phyloP scores from a whole-genome alignment of 495 filamentous ascomycete genomes.

The Tuber aestivum region DNA sequence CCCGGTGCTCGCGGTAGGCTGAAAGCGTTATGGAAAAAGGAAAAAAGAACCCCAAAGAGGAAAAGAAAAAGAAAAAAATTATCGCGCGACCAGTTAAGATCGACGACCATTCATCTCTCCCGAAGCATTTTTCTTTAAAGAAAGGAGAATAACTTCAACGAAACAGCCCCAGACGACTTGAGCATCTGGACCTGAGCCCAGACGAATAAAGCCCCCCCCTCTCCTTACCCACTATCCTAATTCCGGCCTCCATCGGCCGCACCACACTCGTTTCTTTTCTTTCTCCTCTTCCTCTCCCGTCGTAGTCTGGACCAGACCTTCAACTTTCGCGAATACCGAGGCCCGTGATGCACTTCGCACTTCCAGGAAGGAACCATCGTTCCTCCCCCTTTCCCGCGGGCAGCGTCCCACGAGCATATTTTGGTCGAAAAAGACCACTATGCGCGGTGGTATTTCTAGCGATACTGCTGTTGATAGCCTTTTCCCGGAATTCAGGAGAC shows the following conservation, averaged over 20 bases:
- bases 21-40: neutral
- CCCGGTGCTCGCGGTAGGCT: neutral
- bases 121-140: neutral
- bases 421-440: slow-evolving; percentile 61
- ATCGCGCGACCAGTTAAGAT: neutral
- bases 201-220: neutral
- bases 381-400: slow-evolving; percentile 57
- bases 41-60: neutral
- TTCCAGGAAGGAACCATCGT: slow-evolving; percentile 76
- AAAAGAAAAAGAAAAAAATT: neutral
- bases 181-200: neutral
- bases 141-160: neutral
- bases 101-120: neutral
- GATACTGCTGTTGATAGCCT: slow-evolving; percentile 60
- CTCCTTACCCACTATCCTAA: neutral
- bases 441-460: slow-evolving; percentile 57
- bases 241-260: slow-evolving; percentile 6
- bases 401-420: slow-evolving; percentile 51
- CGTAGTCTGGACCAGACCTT: neutral
- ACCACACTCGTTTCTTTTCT: slow-evolving; percentile 9
- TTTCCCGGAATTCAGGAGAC: slow-evolving; percentile 47
- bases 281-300: neutral
- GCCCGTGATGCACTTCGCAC: slow-evolving; percentile 77
- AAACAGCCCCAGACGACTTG: neutral
- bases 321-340: neutral